Percentiles rank a stretch among this genome's conserved stretches.
phyloP scores from a whole-genome alignment of 176 grass and related monocot genomes.

The Carex pumila region DNA sequence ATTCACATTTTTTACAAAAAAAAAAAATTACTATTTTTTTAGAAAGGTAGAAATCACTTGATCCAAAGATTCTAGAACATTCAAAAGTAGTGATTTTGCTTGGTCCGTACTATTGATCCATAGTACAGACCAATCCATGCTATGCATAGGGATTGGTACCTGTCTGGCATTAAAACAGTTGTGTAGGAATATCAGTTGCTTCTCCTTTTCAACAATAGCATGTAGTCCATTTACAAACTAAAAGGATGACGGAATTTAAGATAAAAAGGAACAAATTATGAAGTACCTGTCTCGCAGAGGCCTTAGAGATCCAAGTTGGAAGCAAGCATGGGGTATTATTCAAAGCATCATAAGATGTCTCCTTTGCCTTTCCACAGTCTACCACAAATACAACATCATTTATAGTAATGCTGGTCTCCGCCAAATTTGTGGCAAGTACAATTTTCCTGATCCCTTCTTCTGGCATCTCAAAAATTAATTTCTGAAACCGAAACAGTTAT shows the following conservation, averaged over 20 bases:
- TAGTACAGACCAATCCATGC: too few species aligned
- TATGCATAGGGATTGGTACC: too few species aligned
- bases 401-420: slow-evolving; percentile 98
- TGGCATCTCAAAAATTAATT: slow-evolving; percentile 89
- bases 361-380: slow-evolving; percentile 96
- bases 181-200: neutral
- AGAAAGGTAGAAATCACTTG: too few species aligned
- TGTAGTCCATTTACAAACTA: neutral
- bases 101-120: too few species aligned
- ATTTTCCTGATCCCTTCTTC: slow-evolving; percentile 90
- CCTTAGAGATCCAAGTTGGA: slow-evolving; percentile 97
- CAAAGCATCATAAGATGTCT: slow-evolving; percentile 98
- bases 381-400: slow-evolving; percentile 99
- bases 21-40: too few species aligned
- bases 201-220: neutral
- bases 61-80: too few species aligned
- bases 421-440: slow-evolving; percentile 96
- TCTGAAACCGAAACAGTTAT: slow-evolving; percentile 37
- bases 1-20: too few species aligned
- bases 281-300: slow-evolving; percentile 87
- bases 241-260: neutral
- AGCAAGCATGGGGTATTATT: slow-evolving; percentile 99
- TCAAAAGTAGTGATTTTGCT: too few species aligned
- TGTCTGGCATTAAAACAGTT: neutral
- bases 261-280: slow-evolving; percentile 4